Percentiles rank a stretch among this genome's conserved stretches.
These are phyloP conservation scores for Nitzschia sp. DNA, from an alignment of 108 stramenopile genomes.

Conservation along the genomic window DNA sequence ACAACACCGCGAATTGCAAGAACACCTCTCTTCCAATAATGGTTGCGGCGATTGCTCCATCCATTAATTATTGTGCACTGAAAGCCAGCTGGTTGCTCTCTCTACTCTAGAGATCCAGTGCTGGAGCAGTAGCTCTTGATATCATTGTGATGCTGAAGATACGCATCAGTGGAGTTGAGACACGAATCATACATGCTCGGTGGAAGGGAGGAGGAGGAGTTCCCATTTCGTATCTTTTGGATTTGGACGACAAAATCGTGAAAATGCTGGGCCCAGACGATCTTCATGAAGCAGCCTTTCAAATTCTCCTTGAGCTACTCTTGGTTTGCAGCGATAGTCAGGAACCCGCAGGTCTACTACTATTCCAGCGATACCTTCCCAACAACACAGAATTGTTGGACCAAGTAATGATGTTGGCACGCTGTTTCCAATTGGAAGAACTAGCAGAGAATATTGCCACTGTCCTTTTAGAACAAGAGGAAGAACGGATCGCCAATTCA, in stretches of 20 bases:
- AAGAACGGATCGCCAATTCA: background rate
- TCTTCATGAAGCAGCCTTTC: background rate
- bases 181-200: background rate
- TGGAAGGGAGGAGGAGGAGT: background rate
- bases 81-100: no score
- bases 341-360: background rate
- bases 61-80: no score
- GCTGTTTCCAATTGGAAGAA: constrained; percentile 1
- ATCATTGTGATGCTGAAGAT: background rate
- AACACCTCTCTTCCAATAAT: no score
- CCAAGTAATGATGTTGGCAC: constrained; percentile 5
- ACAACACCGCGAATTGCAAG: no score
- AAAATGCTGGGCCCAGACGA: background rate
- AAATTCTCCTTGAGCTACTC: background rate
- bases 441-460: background rate
- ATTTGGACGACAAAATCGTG: background rate
- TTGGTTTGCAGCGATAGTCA: background rate
- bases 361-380: background rate
- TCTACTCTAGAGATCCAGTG: no score
- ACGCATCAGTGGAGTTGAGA: background rate
- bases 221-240: background rate
- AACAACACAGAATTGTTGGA: constrained; percentile 4
- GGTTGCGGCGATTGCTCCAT: no score
- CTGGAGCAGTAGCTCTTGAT: no score
- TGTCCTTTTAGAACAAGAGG: constrained; percentile 5